Base-by-base conservation (phyloP, 768 basidiomycete genomes). In the Phylloporus rhodoxanthus region DNA sequence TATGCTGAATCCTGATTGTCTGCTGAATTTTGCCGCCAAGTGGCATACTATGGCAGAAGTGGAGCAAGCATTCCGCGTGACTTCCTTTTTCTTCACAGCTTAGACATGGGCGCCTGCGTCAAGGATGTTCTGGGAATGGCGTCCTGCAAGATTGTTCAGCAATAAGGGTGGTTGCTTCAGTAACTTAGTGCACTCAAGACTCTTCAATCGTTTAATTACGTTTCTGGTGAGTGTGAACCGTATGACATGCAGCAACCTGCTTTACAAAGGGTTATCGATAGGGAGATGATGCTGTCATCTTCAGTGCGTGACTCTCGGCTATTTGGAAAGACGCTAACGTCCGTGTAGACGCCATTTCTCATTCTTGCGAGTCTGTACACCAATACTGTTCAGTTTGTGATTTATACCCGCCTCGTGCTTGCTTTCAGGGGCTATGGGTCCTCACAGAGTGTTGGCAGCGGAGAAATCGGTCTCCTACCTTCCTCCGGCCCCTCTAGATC, bases 361-460 rank as follows among this genome's bases (percentile, higher is more conserved):
- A 2, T 15, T 1, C 1, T 55, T 23, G 21, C 8, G n/a, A 14
- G 2, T 2, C 41, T 47, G 9, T 54, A 43, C 36, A 29, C 13
- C 14, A 9, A 17, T 9, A 30, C 34, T 15, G n/a, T 55, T 4
- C 55, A 49, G 6, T 55, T 30, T 23, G n/a, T 56, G 28, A 47
- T 56, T 23, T 56, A 45, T 40, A 34, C 42, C 1, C 55, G 49
- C 23, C 29, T 56, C 4, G 49, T 48, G n/a, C 34, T 56, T 32
- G n/a, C 28, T 28, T 33, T 54, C 21, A 56, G 2, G 29, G 42
- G n/a, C 1, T 10, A 54, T 26, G 37, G 29, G 7, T 43, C 25
- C 3, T 1, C 8, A 5, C n/a, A 15, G 39, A 23, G 23, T 26
- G 14, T 40, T 40, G 23, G 26, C 21, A 25, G 14, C 8, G 39